Evolutionary conservation across 2,329 filamentous ascomycete genomes (phyloP).

Genomic region (Talaromyces marneffei): DNA sequence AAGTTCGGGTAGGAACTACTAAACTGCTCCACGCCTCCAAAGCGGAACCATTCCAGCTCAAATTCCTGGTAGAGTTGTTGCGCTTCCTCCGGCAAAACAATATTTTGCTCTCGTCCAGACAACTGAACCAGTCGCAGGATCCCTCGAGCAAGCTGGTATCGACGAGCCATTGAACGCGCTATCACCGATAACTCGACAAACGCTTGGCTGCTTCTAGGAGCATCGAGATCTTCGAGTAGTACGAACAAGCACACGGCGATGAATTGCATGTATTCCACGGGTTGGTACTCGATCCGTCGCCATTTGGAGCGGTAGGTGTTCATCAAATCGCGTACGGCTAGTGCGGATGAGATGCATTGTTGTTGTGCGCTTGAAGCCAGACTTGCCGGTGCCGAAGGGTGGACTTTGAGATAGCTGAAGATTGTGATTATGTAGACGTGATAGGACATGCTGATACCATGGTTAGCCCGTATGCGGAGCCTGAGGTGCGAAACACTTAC

Average conservation of each 20-base stretch:
- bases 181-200: constrained; percentile 9
- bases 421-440: constrained; percentile 10
- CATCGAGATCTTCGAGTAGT: constrained; percentile 7
- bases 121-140: constrained; percentile 11
- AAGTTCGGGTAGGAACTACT: constrained; percentile 14
- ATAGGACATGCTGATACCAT: constrained; percentile 1
- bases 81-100: constrained; percentile 9
- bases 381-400: constrained; percentile 1
- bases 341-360: constrained; percentile 5
- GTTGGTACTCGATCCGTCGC: constrained; percentile 9
- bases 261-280: constrained; percentile 11
- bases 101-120: constrained; percentile 11
- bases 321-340: constrained; percentile 7
- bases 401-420: constrained; percentile 9
- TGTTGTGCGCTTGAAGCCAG: neutral
- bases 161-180: constrained; percentile 9
- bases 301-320: constrained; percentile 10
- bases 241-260: constrained; percentile 10
- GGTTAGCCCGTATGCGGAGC: neutral
- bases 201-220: constrained; percentile 6
- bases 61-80: constrained; percentile 6
- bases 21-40: neutral
- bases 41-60: constrained; percentile 9
- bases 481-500: neutral
- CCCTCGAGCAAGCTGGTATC: constrained; percentile 7